Evolutionary conservation across 441 rosid species (phyloP).

Genomic region (Corymbia citriodora): DNA sequence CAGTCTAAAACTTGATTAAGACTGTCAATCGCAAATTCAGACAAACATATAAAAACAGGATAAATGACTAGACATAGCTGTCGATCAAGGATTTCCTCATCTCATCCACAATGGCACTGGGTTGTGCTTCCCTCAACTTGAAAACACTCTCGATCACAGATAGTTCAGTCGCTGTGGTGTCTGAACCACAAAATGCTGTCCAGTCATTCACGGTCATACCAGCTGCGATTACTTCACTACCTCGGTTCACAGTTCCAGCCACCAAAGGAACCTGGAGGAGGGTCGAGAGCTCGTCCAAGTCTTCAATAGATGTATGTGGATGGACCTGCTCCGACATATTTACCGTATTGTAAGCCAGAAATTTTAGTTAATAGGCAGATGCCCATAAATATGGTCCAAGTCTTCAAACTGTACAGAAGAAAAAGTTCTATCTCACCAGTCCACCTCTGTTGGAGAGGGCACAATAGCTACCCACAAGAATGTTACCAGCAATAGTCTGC

Average conservation of each 20-base stretch:
- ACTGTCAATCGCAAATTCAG: background rate
- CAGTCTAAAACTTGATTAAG: background rate
- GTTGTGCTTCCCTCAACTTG: conserved; percentile 90
- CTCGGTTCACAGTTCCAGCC: conserved; percentile 93
- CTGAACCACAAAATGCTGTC: conserved; percentile 86
- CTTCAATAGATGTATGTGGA: conserved; percentile 86
- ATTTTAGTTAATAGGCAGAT: background rate
- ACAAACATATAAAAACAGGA: background rate
- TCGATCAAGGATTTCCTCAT: conserved; percentile 94
- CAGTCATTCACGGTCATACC: conserved; percentile 91
- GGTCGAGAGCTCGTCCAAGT: conserved; percentile 84
- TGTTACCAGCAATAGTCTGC: conserved; percentile 86
- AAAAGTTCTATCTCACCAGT: conserved; percentile 37
- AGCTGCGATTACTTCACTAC: conserved; percentile 78
- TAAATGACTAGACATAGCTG: conserved; percentile 37
- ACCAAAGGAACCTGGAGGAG: conserved; percentile 88
- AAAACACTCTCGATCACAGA: conserved; percentile 85
- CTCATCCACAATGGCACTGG: conserved; percentile 72
- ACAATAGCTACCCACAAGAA: conserved; percentile 84
- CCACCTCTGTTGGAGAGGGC: conserved; percentile 79
- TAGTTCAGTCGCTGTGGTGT: conserved; percentile 86
- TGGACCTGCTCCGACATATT: conserved; percentile 47
- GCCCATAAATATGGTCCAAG: background rate
- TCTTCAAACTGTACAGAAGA: background rate
- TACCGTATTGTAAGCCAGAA: background rate